A percentile compares a stretch with the other conserved stretches of the same genome.
Evolutionary conservation across 140 eudicot genomes (phyloP).

Genomic region (Cichorium intybus): DNA sequence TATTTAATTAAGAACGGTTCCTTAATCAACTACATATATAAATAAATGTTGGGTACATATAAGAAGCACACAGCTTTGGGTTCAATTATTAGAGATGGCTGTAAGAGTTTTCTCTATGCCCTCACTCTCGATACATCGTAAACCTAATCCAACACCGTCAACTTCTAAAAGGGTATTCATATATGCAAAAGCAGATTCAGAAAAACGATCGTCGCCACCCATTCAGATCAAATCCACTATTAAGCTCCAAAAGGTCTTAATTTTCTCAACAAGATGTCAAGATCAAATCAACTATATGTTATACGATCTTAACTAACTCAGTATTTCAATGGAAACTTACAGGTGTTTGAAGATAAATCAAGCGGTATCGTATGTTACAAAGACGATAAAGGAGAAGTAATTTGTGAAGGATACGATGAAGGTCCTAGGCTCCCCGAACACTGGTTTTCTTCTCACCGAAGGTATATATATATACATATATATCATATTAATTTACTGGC

Average conservation of each 20-base stretch:
- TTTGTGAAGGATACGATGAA: constrained; percentile 79
- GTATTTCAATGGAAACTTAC: neutral
- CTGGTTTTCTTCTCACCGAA: constrained; percentile 23
- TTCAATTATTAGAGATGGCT: constrained; percentile 7
- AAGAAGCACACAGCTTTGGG: neutral
- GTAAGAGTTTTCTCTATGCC: constrained; percentile 11
- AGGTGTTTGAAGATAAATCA: constrained; percentile 68
- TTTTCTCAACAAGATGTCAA: neutral
- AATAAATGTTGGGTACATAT: neutral
- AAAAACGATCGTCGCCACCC: constrained; percentile 13
- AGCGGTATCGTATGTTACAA: constrained; percentile 61
- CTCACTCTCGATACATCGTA: constrained; percentile 8
- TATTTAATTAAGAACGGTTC: neutral
- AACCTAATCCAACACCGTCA: constrained; percentile 9
- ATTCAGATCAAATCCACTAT: constrained; percentile 41
- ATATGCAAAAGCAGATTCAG: neutral
- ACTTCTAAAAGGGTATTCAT: constrained; percentile 5
- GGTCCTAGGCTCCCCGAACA: constrained; percentile 61
- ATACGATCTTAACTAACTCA: neutral
- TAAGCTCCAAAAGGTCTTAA: constrained; percentile 38
- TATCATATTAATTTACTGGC: neutral
- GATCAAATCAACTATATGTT: neutral
- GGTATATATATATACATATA: constrained; percentile 16
- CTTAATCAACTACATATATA: neutral
- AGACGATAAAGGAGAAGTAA: constrained; percentile 66